Conservation (phyloP, 2,329 filamentous ascomycete species). For the Cylindrodendrum hubeiense region DNA sequence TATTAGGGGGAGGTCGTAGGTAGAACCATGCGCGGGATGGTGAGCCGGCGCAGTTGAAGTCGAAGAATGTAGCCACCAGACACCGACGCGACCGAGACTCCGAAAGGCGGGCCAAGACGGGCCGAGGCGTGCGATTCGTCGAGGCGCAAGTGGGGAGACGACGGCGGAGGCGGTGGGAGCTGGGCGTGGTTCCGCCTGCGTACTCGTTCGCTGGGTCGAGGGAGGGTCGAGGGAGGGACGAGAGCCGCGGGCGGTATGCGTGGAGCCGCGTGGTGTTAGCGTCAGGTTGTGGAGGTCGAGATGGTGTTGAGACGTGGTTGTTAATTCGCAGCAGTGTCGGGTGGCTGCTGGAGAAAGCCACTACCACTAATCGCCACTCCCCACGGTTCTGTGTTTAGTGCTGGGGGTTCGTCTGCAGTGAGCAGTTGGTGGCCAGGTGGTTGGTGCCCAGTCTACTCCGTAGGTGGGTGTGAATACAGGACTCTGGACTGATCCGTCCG, state of each 20-base stretch:
- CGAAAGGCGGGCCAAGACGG: slow-evolving; percentile 15
- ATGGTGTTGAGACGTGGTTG: slow-evolving; percentile 44
- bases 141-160: background rate
- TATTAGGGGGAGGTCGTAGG: slow-evolving; percentile 32
- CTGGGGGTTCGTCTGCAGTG: background rate
- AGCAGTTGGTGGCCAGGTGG: slow-evolving; percentile 18
- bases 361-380: slow-evolving; percentile 38
- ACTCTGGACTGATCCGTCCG: background rate
- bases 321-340: slow-evolving; percentile 31
- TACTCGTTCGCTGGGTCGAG: background rate
- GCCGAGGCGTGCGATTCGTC: slow-evolving; percentile 10
- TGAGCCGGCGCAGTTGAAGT: slow-evolving; percentile 24
- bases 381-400: slow-evolving; percentile 17
- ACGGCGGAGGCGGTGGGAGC: background rate
- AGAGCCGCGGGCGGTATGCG: background rate
- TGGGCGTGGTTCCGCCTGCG: background rate
- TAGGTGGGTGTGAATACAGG: background rate
- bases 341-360: slow-evolving; percentile 27
- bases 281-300: slow-evolving; percentile 1
- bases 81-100: slow-evolving; percentile 12
- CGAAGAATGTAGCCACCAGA: slow-evolving; percentile 5
- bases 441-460: slow-evolving; percentile 6
- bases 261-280: background rate
- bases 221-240: background rate
- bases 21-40: slow-evolving; percentile 39